Base-by-base conservation (phyloP, 176 grass and related monocot genomes). In the Rhynchospora tenuis region DNA sequence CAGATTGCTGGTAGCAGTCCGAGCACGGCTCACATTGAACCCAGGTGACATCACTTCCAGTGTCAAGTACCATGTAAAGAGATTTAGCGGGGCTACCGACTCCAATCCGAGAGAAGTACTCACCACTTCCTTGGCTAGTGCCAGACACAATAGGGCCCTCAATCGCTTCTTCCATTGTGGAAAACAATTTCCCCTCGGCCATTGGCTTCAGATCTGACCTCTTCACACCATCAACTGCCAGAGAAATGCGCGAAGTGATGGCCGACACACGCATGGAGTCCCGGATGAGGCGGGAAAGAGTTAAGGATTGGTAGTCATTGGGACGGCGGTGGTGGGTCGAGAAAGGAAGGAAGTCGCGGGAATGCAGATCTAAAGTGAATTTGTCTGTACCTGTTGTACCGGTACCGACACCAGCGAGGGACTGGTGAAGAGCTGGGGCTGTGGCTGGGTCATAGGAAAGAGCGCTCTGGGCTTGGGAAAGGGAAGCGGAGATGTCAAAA, bases 1-100 rank as follows among this genome's bases (percentile, higher is more conserved):
- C 96, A 0, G 93, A 86, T 68, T 99, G 96, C 86, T 91, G 65
- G 84, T 99, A 99, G 91, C 93, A 99, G 81, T 99, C 96, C 0
- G 91, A 86, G 79, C 96, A 99, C 19, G 96, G 96, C 69, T 93
- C 89, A 62, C 96, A 99, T 84, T 99, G 96, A 23, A 95, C 72
- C 96, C 96, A 99, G 13, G 89, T 99, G 0, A 99, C 93, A 83
- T 99, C 96, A 83, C 96, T 99, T 13, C 96, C 96, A 17, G 96
- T 99, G 86, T 99, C 96, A 0, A 99, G 89, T 33, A 99, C 96
- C 89, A 99, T 84, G 86, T 93, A 99, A 3, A 95, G 83, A 66
- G 90, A 63, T 85, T 85, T 88, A 3, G 91, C 80, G 0, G 96
- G 96, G 12, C 70, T 90, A 3, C 96, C 96, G 5, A 99, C 29